Evolutionary conservation across 768 basidiomycete genomes (phyloP).

Genomic region (Tulasnella sp.): DNA sequence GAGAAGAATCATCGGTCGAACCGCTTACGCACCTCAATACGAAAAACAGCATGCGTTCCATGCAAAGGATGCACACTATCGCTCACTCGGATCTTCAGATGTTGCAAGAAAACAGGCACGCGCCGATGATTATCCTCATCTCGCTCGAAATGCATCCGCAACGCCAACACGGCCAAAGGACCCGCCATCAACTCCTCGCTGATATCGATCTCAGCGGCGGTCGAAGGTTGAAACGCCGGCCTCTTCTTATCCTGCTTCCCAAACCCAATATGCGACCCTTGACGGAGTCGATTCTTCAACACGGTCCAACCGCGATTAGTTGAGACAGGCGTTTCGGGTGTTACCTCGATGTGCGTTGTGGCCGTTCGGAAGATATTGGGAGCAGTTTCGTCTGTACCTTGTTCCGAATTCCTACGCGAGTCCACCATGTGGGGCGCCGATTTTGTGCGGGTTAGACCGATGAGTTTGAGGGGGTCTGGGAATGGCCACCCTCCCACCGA

Average conservation of each 20-base stretch:
- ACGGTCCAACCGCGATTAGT: background rate
- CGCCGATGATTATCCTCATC: constrained; percentile 80
- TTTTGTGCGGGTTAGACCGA: constrained; percentile 4
- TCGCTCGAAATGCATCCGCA: constrained; percentile 74
- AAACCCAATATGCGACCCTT: background rate
- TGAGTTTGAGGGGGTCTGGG: constrained; percentile 9
- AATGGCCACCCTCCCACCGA: constrained; percentile 8
- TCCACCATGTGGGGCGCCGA: constrained; percentile 11
- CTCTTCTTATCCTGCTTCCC: background rate
- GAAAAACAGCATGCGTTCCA: constrained; percentile 66
- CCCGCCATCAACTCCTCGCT: constrained; percentile 74
- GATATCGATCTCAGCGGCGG: constrained; percentile 45
- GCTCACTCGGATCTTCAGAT: constrained; percentile 72
- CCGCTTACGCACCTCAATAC: constrained; percentile 46
- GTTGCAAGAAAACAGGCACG: constrained; percentile 66
- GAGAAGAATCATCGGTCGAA: background rate
- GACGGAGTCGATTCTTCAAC: background rate
- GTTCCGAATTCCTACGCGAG: background rate
- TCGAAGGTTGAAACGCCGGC: constrained; percentile 3
- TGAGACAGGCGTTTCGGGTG: background rate
- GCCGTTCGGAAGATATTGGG: background rate
- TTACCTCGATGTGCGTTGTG: background rate
- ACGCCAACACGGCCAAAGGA: constrained; percentile 66
- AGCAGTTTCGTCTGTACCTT: background rate
- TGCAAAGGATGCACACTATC: constrained; percentile 79